Evolutionary conservation across 345 rosid species (phyloP).

Genomic region (Corymbia maculata): DNA sequence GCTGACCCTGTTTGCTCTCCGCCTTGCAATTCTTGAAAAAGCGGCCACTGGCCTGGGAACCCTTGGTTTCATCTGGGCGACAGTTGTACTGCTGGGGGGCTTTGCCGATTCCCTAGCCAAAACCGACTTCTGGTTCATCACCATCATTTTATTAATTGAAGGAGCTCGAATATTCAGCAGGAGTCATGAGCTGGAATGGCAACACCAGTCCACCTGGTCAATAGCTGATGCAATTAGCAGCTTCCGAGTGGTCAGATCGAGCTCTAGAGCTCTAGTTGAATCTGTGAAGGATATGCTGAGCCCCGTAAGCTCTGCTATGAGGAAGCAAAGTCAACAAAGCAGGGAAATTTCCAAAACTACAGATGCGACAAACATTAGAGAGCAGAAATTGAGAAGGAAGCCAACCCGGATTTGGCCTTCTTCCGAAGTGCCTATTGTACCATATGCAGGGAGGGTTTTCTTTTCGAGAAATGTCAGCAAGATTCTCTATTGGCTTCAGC

Average conservation of each 20-base stretch:
- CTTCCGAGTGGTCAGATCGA: slow-evolving; percentile 40
- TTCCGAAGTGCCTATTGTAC: slow-evolving; percentile 65
- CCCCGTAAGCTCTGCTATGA: not conserved
- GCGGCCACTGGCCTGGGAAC: not conserved
- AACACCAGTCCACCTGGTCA: not conserved
- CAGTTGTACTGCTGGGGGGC: not conserved
- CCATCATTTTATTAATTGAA: not conserved
- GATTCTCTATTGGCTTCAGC: not conserved
- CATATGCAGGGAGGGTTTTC: slow-evolving; percentile 59
- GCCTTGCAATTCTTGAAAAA: not conserved
- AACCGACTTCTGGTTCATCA: not conserved
- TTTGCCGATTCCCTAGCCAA: not conserved
- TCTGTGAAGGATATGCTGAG: slow-evolving; percentile 7
- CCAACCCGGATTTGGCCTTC: slow-evolving; percentile 39
- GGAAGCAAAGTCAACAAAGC: not conserved
- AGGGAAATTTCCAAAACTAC: slow-evolving; percentile 2
- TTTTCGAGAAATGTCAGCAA: slow-evolving; percentile 22
- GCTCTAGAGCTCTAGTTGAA: slow-evolving; percentile 17
- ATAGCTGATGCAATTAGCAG: slow-evolving; percentile 18
- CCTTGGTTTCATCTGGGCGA: not conserved
- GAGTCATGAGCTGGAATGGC: not conserved
- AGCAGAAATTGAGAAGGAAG: slow-evolving; percentile 8
- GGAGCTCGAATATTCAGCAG: not conserved
- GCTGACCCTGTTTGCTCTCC: not conserved
- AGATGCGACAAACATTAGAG: not conserved